Evolutionary conservation across 176 grass and related monocot species (phyloP).

Genomic region (Zoysia pacifica): DNA sequence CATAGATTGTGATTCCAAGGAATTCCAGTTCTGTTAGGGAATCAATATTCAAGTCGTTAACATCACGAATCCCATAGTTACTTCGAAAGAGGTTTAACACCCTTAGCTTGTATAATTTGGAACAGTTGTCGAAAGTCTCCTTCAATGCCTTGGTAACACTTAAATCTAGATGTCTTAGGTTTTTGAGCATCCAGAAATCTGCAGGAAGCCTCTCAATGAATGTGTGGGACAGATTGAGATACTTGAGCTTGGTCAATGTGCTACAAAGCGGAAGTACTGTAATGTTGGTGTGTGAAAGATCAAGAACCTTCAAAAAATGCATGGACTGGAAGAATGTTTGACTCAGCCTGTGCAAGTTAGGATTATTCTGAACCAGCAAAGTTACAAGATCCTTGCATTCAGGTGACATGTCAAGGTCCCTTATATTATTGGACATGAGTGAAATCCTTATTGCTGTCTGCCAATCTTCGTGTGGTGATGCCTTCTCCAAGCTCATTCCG

Average conservation of each 20-base stretch:
- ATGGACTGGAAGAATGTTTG: constrained; percentile 51
- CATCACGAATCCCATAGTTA: constrained; percentile 52
- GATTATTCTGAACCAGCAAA: constrained; percentile 63
- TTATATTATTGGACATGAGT: constrained; percentile 59
- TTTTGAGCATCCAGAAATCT: constrained; percentile 47
- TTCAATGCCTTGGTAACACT: constrained; percentile 48
- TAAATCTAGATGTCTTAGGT: constrained; percentile 58
- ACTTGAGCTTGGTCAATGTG: constrained; percentile 39
- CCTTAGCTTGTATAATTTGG: constrained; percentile 56
- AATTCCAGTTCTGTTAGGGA: constrained; percentile 32
- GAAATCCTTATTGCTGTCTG: constrained; percentile 49
- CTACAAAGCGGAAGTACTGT: constrained; percentile 49
- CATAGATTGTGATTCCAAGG: constrained; percentile 68
- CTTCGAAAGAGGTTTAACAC: constrained; percentile 66
- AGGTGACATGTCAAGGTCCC: constrained; percentile 33
- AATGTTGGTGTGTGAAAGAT: constrained; percentile 64
- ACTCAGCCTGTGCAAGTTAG: constrained; percentile 39
- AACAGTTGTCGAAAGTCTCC: constrained; percentile 52
- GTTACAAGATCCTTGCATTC: constrained; percentile 56
- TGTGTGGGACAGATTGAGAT: constrained; percentile 60
- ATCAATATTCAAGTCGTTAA: constrained; percentile 60
- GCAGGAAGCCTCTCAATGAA: constrained; percentile 49
- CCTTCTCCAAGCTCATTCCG: constrained; percentile 41
- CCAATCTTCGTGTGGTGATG: constrained; percentile 39
- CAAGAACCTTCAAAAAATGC: constrained; percentile 57